phyloP scores from a whole-genome alignment of 208 protist species.

The Leishmania tarentolae region DNA sequence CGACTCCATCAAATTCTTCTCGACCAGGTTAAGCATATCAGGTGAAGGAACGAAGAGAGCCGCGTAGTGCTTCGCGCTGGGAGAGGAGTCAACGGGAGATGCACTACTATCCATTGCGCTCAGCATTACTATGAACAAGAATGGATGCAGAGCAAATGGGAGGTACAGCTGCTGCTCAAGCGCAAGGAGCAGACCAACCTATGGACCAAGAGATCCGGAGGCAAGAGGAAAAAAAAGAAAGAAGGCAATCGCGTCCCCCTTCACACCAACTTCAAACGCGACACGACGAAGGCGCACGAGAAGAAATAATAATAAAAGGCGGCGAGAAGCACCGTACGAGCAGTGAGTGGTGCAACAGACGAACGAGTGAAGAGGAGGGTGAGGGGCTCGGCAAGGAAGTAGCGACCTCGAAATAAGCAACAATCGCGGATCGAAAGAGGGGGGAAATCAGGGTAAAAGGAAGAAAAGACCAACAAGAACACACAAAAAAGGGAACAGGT shows the following conservation, averaged over 20 bases:
- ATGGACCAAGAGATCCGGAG: neutral
- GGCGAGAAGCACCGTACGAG: neutral
- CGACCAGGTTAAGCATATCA: slow-evolving; percentile 12
- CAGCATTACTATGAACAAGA: neutral
- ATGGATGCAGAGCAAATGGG: neutral
- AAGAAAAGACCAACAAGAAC: neutral
- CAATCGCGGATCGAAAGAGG: neutral
- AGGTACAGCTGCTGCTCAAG: neutral
- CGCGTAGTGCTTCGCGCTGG: slow-evolving; percentile 6
- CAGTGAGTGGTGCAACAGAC: neutral
- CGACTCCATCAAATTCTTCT: slow-evolving; percentile 13
- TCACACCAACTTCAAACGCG: neutral
- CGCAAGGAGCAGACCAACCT: neutral
- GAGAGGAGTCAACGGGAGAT: neutral
- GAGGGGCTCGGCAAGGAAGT: neutral
- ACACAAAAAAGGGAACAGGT: neutral
- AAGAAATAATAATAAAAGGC: neutral
- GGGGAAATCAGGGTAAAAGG: slow-evolving; percentile 5
- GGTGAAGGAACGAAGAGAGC: neutral
- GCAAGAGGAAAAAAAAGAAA: neutral
- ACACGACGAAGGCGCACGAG: neutral
- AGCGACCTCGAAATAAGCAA: neutral
- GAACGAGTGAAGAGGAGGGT: neutral
- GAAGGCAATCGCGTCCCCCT: neutral
- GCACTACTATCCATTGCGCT: neutral